Percentiles rank a stretch among this genome's conserved stretches.
Conservation (phyloP, 2,329 filamentous ascomycete genomes). For the Monilinia fructicola region DNA sequence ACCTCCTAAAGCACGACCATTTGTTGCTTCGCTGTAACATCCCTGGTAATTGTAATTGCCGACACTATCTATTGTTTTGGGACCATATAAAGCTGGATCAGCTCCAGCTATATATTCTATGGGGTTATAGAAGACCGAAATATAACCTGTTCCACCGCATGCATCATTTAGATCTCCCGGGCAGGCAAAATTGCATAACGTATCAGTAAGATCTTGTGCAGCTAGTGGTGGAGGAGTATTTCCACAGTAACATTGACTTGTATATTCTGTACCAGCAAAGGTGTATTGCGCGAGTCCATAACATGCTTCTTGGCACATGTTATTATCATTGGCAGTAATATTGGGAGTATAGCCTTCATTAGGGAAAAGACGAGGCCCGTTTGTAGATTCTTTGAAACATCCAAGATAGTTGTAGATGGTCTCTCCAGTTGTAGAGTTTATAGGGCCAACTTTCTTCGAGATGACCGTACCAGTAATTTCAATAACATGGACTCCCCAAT, state of each 20-base stretch:
- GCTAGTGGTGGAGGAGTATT: conserved; percentile 37
- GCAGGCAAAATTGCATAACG: conserved; percentile 31
- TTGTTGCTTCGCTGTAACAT: conserved; percentile 41
- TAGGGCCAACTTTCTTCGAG: conserved; percentile 18
- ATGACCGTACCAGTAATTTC: conserved; percentile 31
- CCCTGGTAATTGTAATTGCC: conserved; percentile 38
- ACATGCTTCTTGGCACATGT: conserved; percentile 42
- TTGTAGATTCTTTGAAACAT: conserved; percentile 39
- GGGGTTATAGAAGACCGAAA: conserved; percentile 33
- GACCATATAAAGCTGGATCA: conserved; percentile 32
- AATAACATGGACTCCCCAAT: conserved; percentile 42
- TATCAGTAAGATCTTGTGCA: conserved; percentile 28
- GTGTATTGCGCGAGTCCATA: conserved; percentile 31
- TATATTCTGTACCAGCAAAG: conserved; percentile 40
- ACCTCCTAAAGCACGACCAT: conserved; percentile 27
- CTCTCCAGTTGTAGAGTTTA: conserved; percentile 23
- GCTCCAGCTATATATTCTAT: conserved; percentile 31
- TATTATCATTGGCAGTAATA: conserved; percentile 33
- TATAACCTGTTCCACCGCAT: conserved; percentile 29
- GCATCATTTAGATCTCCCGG: conserved; percentile 22
- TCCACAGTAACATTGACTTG: conserved; percentile 40
- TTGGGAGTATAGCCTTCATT: conserved; percentile 33
- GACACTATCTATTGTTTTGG: conserved; percentile 28
- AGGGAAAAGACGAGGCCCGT: conserved; percentile 38
- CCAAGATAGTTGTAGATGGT: conserved; percentile 39